Base-by-base conservation (phyloP, 768 basidiomycete species). In the Boletus pseudo-olivaceus region DNA sequence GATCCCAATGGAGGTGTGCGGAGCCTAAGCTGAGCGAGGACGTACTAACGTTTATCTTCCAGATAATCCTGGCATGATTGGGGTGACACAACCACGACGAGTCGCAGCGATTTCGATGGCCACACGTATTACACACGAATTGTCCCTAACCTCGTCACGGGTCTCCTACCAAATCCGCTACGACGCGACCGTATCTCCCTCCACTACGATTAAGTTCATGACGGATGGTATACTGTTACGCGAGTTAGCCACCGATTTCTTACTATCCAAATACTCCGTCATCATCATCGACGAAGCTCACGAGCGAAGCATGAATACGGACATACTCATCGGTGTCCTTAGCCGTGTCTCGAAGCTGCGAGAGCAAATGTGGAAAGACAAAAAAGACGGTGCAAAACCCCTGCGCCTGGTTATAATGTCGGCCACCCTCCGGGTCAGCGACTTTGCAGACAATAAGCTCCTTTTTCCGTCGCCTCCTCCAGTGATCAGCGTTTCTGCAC, bases 41-140 rank as follows among this genome's bases (percentile, higher is more conserved):
- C 12, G 17, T 27, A 12, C 51, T 61, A 40, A 57, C 27, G 44
- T 57, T 46, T n/a, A 27, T 55, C 14, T 49, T 2, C 39, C 40
- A 96, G 96, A 96, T 39, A 97, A 98, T 68, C 91, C 95, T 33
- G 97, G 97, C 1, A 96, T 98, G 85, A 93, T 99, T 62, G 97
- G 94, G 17, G 81, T 99, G 48, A 99, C 97, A 5, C 97, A 99
- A 70, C 97, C 97, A 5, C 86, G 97, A 53, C 85, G 97, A 65
- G 97, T 99, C 17, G 97, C 97, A 20, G 96, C 96, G 1, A 87
- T 98, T 76, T 94, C 97, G 1, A 93, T 98, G 84, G 93, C 97
- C 1, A 75, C 84, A 10, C 92, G 97, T 33, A 95, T 99, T 27
- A 87, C 87, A n/a, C 79, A 89, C 46, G 97, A 99, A 72, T 76